Evolutionary conservation across 805 yeast genomes (phyloP).

Genomic region (Starmera dryadoides): DNA sequence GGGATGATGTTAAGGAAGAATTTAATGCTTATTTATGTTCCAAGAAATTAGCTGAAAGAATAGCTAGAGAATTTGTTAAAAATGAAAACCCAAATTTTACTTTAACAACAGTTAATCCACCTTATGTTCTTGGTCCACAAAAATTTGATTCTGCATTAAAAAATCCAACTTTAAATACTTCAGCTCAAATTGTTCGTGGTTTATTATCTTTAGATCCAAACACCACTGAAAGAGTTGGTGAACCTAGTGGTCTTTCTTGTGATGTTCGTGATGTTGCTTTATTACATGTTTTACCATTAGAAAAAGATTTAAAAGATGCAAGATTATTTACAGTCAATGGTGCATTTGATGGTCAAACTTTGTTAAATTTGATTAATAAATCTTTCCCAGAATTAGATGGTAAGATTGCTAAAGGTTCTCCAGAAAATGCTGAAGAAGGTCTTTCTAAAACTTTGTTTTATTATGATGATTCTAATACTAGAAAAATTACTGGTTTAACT

Average conservation of each 20-base stretch:
- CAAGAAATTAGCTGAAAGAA: conserved; percentile 53
- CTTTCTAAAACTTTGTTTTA: not conserved
- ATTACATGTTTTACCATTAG: conserved; percentile 29
- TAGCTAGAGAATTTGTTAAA: conserved; percentile 47
- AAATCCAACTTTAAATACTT: conserved; percentile 33
- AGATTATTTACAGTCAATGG: conserved; percentile 19
- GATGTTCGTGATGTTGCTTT: conserved; percentile 37
- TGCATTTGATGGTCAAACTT: conserved; percentile 7
- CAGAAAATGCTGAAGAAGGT: conserved; percentile 8
- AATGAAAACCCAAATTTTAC: conserved; percentile 31
- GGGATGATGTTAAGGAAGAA: conserved; percentile 36
- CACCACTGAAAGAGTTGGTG: conserved; percentile 12
- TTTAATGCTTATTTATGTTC: conserved; percentile 47
- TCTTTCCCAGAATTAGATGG: conserved; percentile 31
- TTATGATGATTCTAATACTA: not conserved
- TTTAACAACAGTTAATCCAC: conserved; percentile 45
- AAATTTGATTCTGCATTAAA: conserved; percentile 36
- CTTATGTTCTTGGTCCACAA: conserved; percentile 56
- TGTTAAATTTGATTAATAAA: conserved; percentile 16
- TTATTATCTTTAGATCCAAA: conserved; percentile 19
- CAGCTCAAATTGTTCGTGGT: conserved; percentile 30
- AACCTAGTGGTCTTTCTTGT: conserved; percentile 8
- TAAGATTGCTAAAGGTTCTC: conserved; percentile 31
- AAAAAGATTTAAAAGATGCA: conserved; percentile 13
- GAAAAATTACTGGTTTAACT: not conserved